phyloP scores from a whole-genome alignment of 352 stramenopile species.

The Lagenidium sp. region DNA sequence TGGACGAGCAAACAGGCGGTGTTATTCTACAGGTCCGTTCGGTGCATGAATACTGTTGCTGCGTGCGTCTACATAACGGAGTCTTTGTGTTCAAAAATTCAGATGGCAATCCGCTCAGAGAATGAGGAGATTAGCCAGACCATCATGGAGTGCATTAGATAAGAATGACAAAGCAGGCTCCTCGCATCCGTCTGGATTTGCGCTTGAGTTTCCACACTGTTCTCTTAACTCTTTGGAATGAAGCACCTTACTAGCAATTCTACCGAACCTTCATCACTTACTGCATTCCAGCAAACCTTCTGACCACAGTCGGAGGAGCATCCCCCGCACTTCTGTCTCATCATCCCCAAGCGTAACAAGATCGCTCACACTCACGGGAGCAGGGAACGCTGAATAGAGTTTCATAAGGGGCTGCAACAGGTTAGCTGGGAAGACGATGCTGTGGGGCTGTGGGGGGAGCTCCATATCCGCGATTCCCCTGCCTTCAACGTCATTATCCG shows the following conservation, averaged over 20 bases:
- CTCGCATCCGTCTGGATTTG: no score
- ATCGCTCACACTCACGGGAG: constrained; percentile 21
- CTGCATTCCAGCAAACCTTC: constrained; percentile 60
- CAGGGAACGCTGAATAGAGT: constrained; percentile 45
- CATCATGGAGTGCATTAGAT: constrained; percentile 96
- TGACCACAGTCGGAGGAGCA: constrained; percentile 76
- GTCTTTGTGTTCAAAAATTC: constrained; percentile 10
- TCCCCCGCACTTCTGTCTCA: constrained; percentile 60
- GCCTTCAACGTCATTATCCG: constrained; percentile 17
- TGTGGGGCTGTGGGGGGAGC: constrained; percentile 36
- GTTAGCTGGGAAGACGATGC: constrained; percentile 55
- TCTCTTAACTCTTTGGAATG: constrained; percentile 11
- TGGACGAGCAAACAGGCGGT: constrained; percentile 84
- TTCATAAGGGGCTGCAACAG: constrained; percentile 56
- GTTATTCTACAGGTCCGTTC: constrained; percentile 86
- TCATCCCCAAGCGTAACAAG: constrained; percentile 28
- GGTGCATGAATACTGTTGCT: no score
- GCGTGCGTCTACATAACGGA: no score
- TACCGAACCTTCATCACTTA: no score
- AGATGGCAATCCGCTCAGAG: constrained; percentile 97
- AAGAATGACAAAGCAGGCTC: no score
- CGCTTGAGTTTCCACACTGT: no score
- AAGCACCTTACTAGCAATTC: no score
- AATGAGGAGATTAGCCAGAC: constrained; percentile 92
- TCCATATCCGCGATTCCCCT: constrained; percentile 19